Evolutionary conservation across 371 early-diverging fungal species (phyloP).

Genomic region (Zychaea mexicana): DNA sequence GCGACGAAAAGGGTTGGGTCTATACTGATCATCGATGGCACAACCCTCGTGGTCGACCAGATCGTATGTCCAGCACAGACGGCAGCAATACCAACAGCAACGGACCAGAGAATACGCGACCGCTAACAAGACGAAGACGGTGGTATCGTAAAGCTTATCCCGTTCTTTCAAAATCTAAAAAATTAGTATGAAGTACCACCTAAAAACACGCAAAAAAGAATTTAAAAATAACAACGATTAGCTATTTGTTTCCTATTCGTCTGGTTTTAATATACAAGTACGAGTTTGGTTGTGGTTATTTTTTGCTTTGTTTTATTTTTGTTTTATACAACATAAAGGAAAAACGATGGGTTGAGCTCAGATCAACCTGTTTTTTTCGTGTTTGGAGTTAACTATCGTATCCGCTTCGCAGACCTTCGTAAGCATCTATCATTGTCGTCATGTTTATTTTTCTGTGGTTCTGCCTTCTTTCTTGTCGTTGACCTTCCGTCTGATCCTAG

Average conservation of each 20-base stretch:
- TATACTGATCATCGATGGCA: constrained; percentile 38
- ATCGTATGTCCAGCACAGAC: constrained; percentile 1
- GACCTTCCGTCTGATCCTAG: not conserved
- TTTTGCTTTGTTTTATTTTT: too few relatives aligned
- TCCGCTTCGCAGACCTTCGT: not conserved
- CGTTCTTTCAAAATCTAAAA: constrained; percentile 3
- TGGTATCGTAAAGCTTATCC: constrained; percentile 26
- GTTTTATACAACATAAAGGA: too few relatives aligned
- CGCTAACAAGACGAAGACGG: constrained; percentile 26
- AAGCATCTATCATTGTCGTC: not conserved
- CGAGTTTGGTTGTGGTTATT: too few relatives aligned
- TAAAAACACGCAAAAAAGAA: not conserved
- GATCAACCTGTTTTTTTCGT: not conserved
- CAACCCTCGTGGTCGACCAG: constrained; percentile 20
- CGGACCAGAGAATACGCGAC: constrained; percentile 10
- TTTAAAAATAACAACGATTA: not conserved
- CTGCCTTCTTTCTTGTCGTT: not conserved
- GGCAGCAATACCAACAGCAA: not conserved
- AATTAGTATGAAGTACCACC: constrained; percentile 3
- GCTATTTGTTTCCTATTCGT: too few relatives aligned
- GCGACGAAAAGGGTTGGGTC: constrained; percentile 39
- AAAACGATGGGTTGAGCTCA: not conserved
- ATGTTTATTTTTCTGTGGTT: not conserved
- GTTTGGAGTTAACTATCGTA: not conserved
- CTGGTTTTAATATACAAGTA: too few relatives aligned